Percentiles rank a stretch among this genome's conserved stretches.
phyloP scores from a whole-genome alignment of 768 basidiomycete genomes.

The Russula virescens region DNA sequence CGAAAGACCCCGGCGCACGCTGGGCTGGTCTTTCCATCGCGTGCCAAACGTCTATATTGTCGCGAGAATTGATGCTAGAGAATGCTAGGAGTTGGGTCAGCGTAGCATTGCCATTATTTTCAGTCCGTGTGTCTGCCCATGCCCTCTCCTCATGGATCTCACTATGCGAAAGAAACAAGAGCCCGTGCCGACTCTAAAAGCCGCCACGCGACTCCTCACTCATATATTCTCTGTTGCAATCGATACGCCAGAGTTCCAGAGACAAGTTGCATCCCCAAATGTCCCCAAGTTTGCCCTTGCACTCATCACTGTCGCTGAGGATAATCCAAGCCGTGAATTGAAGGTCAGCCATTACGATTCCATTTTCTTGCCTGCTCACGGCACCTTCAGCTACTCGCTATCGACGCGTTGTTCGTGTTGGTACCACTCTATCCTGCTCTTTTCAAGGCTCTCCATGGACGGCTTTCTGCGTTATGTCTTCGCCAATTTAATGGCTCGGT shows the following conservation, averaged over 20 bases:
- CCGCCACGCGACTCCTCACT: constrained; percentile 57
- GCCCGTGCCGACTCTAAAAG: constrained; percentile 51
- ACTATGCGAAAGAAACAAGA: constrained; percentile 56
- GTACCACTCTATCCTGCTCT: constrained; percentile 63
- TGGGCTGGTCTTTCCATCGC: constrained; percentile 81
- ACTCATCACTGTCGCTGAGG: constrained; percentile 52
- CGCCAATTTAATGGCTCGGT: constrained; percentile 51
- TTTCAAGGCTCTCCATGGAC: constrained; percentile 48
- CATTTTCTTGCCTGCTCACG: constrained; percentile 1
- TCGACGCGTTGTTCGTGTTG: constrained; percentile 47
- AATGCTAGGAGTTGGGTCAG: constrained; percentile 69
- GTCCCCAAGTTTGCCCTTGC: constrained; percentile 64
- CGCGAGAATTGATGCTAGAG: constrained; percentile 58
- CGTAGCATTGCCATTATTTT: constrained; percentile 56
- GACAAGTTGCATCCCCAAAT: constrained; percentile 68
- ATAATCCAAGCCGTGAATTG: constrained; percentile 43
- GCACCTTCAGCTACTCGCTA: constrained; percentile 38
- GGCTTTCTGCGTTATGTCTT: constrained; percentile 50
- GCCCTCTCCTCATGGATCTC: constrained; percentile 27
- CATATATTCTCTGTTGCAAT: constrained; percentile 54
- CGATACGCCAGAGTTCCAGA: constrained; percentile 71
- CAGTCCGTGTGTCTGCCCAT: constrained; percentile 47
- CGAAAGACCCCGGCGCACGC: constrained; percentile 68
- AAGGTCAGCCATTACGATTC: constrained; percentile 39
- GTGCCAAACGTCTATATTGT: constrained; percentile 54